These are phyloP conservation scores for Rubia peregrina DNA, from an alignment of 305 asterid species.

Conservation along the genomic window DNA sequence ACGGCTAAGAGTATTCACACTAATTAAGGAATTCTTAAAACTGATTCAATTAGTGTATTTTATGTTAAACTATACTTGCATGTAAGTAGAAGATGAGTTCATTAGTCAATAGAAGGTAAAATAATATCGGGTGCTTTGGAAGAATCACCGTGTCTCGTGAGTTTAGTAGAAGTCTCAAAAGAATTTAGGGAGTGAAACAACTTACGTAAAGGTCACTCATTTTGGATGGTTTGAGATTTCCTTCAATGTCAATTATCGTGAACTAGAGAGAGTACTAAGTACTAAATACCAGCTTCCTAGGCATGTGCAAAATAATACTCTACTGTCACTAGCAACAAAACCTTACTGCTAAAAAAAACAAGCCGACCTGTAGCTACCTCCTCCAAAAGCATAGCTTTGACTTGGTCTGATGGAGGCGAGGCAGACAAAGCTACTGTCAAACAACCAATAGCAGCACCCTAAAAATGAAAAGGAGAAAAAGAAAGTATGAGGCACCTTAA, in stretches of 20 bases:
- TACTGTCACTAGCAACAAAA: constrained; percentile 5
- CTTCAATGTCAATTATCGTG: too few relatives aligned
- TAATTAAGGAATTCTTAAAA: too few relatives aligned
- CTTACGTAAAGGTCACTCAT: background rate
- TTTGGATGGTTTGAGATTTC: background rate
- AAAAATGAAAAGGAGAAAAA: constrained; percentile 25
- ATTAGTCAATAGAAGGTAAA: background rate
- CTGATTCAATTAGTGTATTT: too few relatives aligned
- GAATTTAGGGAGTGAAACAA: background rate
- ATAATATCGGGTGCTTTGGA: background rate
- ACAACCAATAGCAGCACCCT: constrained; percentile 73
- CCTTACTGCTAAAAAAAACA: constrained; percentile 11
- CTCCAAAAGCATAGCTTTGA: constrained; percentile 57
- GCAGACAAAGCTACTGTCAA: constrained; percentile 71
- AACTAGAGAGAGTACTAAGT: background rate
- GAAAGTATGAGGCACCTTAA: background rate
- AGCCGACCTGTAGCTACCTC: constrained; percentile 64
- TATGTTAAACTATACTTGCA: too few relatives aligned
- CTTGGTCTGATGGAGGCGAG: constrained; percentile 52
- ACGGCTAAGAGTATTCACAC: too few relatives aligned
- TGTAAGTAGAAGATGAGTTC: background rate
- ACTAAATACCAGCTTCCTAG: background rate
- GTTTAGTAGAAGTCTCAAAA: background rate
- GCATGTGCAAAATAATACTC: background rate
- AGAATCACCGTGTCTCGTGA: background rate